Evolutionary conservation across 257 asterid species (phyloP).

Genomic region (Capsicum chinense): DNA sequence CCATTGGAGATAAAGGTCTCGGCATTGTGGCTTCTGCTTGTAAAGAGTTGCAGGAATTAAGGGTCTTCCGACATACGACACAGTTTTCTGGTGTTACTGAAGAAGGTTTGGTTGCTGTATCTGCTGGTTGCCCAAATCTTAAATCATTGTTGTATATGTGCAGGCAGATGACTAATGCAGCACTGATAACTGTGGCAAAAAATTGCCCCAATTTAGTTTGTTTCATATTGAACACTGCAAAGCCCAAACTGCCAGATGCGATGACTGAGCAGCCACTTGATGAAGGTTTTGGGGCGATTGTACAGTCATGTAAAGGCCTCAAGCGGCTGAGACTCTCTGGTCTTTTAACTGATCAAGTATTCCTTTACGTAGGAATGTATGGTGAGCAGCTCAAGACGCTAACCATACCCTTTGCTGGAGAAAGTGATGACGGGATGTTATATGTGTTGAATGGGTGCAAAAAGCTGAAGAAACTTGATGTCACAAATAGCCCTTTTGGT

Average conservation of each 20-base stretch:
- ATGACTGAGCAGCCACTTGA: conserved; percentile 78
- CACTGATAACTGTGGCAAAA: conserved; percentile 75
- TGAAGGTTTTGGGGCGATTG: conserved; percentile 93
- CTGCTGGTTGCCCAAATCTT: conserved; percentile 87
- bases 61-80: conserved; percentile 64
- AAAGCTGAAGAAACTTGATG: conserved; percentile 79
- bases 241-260: conserved; percentile 73
- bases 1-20: conserved; percentile 79
- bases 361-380: conserved; percentile 85
- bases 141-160: conserved; percentile 74
- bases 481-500: conserved; percentile 84
- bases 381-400: conserved; percentile 90
- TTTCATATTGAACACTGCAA: conserved; percentile 63
- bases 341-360: conserved; percentile 69
- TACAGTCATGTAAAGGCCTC: conserved; percentile 80
- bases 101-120: conserved; percentile 77
- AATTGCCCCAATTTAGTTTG: conserved; percentile 84
- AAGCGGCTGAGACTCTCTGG: conserved; percentile 80
- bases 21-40: conserved; percentile 65
- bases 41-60: conserved; percentile 73
- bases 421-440: conserved; percentile 78
- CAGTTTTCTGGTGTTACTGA: conserved; percentile 65
- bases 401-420: conserved; percentile 57
- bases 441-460: conserved; percentile 81
- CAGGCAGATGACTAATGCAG: conserved; percentile 85